Evolutionary conservation across 495 filamentous ascomycete species (phyloP), one percentile per base, ranked within the genome.

Genomic region (Talaromyces thailandensis): DNA sequence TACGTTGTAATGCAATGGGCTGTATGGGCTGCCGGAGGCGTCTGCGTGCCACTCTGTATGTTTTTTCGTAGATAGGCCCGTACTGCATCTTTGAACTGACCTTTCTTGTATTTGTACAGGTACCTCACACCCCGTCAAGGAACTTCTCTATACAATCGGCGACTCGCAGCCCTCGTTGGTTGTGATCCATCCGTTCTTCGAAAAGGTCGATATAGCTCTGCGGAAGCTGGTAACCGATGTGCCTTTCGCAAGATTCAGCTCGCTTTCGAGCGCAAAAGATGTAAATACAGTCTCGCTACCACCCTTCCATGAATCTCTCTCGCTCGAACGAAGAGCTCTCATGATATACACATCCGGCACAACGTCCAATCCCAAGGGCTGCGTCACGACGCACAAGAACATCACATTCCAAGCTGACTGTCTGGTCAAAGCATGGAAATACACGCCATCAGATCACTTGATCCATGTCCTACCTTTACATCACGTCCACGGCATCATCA

Each of bases 1-100:
- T 96, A 94, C 82, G 90, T 96, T 70, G 92, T 90, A 84, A 86
- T 77, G 75, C 80, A 81, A 73, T 74, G 71, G 74, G 70, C 70
- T 23, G 60, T 71, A 26, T 78, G 68, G 67, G 69, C 75, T 26
- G 72, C 75, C n/a, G 76, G 80, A 45, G 77, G 71, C 29, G 70
- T 80, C 24, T 71, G 68, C 45, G 73, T 76, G 52, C 73, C 73
- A 37, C 69, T 73, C 1, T 77, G 75, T 79, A 73, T 59, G 70
- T 64, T 23, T 56, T 18, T 9, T 24, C 24, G 45, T 55, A 23
- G 25, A 58, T 25, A 61, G 23, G 26, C 48, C 37, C 58, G 24
- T 16, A 18, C 28, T 3, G 26, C 3, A 57, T 35, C 2, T 12
- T 29, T 60, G 18, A 12, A 29, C 25, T 28, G 3, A n/a, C 14